Evolutionary conservation across 345 rosid species (phyloP).

Genomic region (Populus euphratica): DNA sequence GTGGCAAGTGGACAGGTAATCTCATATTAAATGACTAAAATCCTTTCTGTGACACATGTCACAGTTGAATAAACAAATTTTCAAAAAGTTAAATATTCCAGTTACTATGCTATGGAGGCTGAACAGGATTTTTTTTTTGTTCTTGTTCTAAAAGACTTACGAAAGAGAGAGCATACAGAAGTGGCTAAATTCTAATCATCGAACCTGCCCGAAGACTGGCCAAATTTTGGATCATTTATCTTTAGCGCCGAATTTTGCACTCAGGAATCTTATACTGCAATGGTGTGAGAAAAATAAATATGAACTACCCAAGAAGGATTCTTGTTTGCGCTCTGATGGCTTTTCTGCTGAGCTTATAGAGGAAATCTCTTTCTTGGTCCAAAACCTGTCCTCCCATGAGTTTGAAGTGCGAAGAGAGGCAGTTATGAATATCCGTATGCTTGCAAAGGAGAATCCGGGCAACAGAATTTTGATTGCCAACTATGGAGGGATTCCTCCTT

Average conservation of each 20-base stretch:
- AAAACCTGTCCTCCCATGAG: constrained; percentile 35
- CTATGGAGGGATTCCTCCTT: constrained; percentile 43
- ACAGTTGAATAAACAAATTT: background rate
- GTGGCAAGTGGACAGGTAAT: constrained; percentile 69
- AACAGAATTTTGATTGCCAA: constrained; percentile 55
- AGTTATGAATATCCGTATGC: constrained; percentile 45
- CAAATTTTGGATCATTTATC: constrained; percentile 44
- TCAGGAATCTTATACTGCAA: constrained; percentile 50
- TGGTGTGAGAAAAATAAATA: constrained; percentile 55
- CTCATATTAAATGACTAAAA: background rate
- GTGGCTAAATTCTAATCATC: constrained; percentile 54
- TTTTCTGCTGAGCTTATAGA: constrained; percentile 33
- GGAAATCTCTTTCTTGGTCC: constrained; percentile 39
- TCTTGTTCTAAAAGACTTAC: constrained; percentile 39
- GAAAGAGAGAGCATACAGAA: constrained; percentile 54
- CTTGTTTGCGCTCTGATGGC: constrained; percentile 10
- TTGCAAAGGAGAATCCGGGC: constrained; percentile 54
- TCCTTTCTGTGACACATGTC: background rate
- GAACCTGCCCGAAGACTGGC: constrained; percentile 64
- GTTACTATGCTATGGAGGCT: background rate
- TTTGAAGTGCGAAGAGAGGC: constrained; percentile 32
- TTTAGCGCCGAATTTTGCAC: constrained; percentile 53
- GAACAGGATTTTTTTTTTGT: constrained; percentile 6
- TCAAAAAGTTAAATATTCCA: background rate
- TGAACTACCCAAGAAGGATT: constrained; percentile 46